These are phyloP conservation scores for Pseudofabraea citricarpa DNA, from an alignment of 2,329 filamentous ascomycete species.

Conservation along the genomic window DNA sequence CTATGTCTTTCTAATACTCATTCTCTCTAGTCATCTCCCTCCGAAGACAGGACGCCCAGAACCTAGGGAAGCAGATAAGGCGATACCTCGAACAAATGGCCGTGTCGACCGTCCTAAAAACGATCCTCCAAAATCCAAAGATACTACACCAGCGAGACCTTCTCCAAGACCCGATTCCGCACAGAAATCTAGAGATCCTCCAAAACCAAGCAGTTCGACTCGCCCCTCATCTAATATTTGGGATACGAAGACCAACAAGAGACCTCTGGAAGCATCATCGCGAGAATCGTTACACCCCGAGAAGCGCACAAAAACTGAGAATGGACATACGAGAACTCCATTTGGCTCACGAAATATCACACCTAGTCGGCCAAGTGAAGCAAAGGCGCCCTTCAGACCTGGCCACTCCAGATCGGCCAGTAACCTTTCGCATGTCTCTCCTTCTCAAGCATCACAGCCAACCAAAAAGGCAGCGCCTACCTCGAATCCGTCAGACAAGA, in stretches of 20 bases:
- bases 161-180: background rate
- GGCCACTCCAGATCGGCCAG: background rate
- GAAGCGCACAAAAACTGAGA: background rate
- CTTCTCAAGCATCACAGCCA: background rate
- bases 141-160: background rate
- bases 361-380: background rate
- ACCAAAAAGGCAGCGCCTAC: background rate
- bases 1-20: slow-evolving; percentile 7
- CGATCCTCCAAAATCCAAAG: slow-evolving; percentile 5
- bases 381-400: background rate
- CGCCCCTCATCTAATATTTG: background rate
- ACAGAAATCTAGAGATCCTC: background rate
- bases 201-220: background rate
- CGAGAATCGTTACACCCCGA: background rate
- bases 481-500: background rate
- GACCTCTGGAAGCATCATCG: background rate
- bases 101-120: slow-evolving; percentile 4
- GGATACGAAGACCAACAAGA: slow-evolving; percentile 1
- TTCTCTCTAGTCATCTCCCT: slow-evolving; percentile 9
- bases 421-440: slow-evolving; percentile 1
- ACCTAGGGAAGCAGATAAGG: slow-evolving; percentile 7
- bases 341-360: slow-evolving; percentile 1
- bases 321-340: background rate
- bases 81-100: slow-evolving; percentile 12
- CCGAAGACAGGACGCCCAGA: slow-evolving; percentile 6